phyloP scores from a whole-genome alignment of 2,329 filamentous ascomycete genomes.

The Tolypocladium inflatum region DNA sequence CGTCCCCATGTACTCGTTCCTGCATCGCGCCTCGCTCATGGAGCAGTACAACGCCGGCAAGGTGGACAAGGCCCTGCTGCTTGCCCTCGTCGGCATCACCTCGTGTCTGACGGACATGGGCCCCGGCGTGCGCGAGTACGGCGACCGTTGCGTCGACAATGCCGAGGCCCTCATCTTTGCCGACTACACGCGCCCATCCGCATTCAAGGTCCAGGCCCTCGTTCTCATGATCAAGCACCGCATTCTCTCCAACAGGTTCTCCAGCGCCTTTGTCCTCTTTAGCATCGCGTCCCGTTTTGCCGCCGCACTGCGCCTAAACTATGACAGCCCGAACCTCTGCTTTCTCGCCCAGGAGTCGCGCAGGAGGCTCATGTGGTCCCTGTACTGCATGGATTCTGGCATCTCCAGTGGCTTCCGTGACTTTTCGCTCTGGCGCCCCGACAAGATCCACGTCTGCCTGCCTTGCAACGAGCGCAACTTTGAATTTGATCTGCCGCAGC shows the following conservation, averaged over 20 bases:
- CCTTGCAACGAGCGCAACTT: slow-evolving; percentile 36
- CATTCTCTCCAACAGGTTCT: slow-evolving; percentile 32
- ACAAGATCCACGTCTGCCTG: slow-evolving; percentile 30
- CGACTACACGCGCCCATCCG: slow-evolving; percentile 45
- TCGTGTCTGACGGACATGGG: slow-evolving; percentile 46
- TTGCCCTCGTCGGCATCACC: slow-evolving; percentile 46
- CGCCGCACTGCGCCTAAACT: slow-evolving; percentile 31
- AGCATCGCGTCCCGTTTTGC: slow-evolving; percentile 33
- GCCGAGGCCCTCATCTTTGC: slow-evolving; percentile 42
- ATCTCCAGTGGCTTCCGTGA: slow-evolving; percentile 33
- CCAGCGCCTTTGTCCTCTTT: slow-evolving; percentile 34
- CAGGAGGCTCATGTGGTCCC: slow-evolving; percentile 32
- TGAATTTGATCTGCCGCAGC: slow-evolving; percentile 48
- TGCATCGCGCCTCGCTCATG: slow-evolving; percentile 51
- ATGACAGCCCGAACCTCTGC: slow-evolving; percentile 29
- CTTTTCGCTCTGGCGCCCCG: slow-evolving; percentile 32
- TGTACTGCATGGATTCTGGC: slow-evolving; percentile 32
- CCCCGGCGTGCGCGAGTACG: slow-evolving; percentile 40
- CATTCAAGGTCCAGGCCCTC: slow-evolving; percentile 42
- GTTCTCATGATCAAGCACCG: slow-evolving; percentile 35
- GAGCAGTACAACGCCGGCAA: slow-evolving; percentile 48
- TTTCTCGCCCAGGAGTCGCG: slow-evolving; percentile 32
- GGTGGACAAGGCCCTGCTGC: slow-evolving; percentile 42
- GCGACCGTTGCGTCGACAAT: slow-evolving; percentile 43
- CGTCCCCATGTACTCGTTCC: slow-evolving; percentile 48